Conservation (phyloP, 2,329 filamentous ascomycete species). For the Myriosclerotinia duriaeana region DNA sequence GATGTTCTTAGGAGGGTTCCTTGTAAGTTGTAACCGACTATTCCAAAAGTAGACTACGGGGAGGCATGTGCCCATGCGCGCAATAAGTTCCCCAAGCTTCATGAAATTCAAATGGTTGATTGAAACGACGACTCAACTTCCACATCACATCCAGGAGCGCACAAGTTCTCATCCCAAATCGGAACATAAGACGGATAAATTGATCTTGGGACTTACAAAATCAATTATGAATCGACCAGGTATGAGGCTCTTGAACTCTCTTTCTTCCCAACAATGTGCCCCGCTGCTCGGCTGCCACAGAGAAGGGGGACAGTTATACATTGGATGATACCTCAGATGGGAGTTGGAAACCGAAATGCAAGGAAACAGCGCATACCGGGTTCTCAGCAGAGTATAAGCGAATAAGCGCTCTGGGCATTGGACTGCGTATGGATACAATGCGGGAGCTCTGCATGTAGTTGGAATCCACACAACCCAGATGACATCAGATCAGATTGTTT, state of each 20-base stretch:
- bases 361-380: not conserved
- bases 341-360: not conserved
- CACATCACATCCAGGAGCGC: conserved; percentile 13
- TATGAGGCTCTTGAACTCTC: conserved; percentile 34
- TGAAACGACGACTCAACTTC: conserved; percentile 13
- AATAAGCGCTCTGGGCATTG: not conserved
- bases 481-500: not conserved
- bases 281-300: conserved; percentile 30
- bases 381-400: not conserved
- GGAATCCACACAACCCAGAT: not conserved
- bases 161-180: conserved; percentile 13
- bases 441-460: conserved; percentile 4
- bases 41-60: conserved; percentile 24
- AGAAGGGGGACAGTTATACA: conserved; percentile 21
- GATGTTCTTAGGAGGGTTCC: conserved; percentile 1
- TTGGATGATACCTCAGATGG: not conserved
- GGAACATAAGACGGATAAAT: not conserved
- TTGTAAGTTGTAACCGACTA: conserved; percentile 16
- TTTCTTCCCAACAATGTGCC: conserved; percentile 34
- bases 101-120: conserved; percentile 23
- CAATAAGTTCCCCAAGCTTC: conserved; percentile 24
- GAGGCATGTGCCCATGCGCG: conserved; percentile 23
- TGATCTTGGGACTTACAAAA: not conserved
- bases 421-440: not conserved
- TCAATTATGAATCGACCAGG: conserved; percentile 41